phyloP scores from a whole-genome alignment of 2,329 filamentous ascomycete species.

The Colletotrichum horii region DNA sequence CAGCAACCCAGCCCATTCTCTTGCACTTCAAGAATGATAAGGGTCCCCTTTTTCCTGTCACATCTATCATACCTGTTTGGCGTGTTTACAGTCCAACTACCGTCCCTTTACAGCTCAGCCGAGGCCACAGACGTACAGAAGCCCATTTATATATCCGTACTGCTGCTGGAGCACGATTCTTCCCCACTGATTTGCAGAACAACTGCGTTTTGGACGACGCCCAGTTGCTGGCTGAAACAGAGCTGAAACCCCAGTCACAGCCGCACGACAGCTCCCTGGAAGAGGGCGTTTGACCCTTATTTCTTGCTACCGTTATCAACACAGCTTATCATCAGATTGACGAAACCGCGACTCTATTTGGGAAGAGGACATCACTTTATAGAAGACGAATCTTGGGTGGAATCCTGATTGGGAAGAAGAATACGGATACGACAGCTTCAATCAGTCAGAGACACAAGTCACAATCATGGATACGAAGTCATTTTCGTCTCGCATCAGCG shows the following conservation, averaged over 20 bases:
- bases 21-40: not conserved
- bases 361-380: not conserved
- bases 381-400: not conserved
- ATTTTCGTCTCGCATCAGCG: slow-evolving; percentile 20
- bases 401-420: not conserved
- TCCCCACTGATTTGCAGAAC: slow-evolving; percentile 6
- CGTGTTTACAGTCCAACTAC: too few relatives aligned
- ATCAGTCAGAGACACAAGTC: not conserved
- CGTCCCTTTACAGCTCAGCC: too few relatives aligned
- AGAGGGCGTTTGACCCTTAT: not conserved
- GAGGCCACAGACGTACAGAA: not conserved
- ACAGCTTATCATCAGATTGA: not conserved
- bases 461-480: slow-evolving; percentile 19
- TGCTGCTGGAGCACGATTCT: not conserved
- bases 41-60: not conserved
- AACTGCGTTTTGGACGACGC: not conserved
- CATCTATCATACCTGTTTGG: not conserved
- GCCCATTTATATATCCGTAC: not conserved
- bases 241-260: slow-evolving; percentile 11
- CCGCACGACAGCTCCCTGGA: not conserved
- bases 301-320: not conserved
- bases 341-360: not conserved
- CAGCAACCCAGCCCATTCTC: not conserved
- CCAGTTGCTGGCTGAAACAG: slow-evolving; percentile 11
- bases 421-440: not conserved